A percentile compares a stretch with the other conserved stretches of the same genome.
Conservation (phyloP, 2,329 filamentous ascomycete species). For the Scytalidium sp. region DNA sequence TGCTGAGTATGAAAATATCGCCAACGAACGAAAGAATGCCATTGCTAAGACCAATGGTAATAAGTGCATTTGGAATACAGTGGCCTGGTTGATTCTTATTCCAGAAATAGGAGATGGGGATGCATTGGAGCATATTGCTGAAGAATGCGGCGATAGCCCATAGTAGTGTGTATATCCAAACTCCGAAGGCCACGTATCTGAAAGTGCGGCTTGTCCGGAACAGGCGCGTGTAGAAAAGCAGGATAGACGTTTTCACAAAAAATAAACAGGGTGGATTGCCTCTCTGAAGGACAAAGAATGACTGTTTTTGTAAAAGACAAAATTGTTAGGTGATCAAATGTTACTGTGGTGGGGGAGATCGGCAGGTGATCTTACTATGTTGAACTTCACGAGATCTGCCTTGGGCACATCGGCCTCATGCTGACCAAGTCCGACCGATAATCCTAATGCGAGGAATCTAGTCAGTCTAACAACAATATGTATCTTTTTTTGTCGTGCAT, state of each 20-base stretch:
- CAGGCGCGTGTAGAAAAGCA: slow-evolving; percentile 9
- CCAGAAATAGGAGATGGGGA: neutral
- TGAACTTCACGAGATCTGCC: slow-evolving; percentile 8
- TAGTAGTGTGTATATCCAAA: slow-evolving; percentile 4
- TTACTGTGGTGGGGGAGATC: neutral
- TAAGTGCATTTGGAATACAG: neutral
- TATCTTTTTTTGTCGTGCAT: neutral
- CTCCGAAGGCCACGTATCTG: slow-evolving; percentile 7
- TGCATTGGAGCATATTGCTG: neutral
- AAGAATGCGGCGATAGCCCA: slow-evolving; percentile 1
- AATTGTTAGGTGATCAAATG: neutral
- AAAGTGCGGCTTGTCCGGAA: slow-evolving; percentile 8
- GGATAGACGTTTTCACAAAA: slow-evolving; percentile 12
- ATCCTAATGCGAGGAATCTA: slow-evolving; percentile 1
- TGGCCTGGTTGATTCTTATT: neutral
- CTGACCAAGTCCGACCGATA: slow-evolving; percentile 10
- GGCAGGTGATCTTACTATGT: slow-evolving; percentile 7
- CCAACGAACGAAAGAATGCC: slow-evolving; percentile 12
- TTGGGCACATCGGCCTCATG: slow-evolving; percentile 7
- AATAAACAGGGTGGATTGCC: slow-evolving; percentile 12
- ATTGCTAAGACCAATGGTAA: slow-evolving; percentile 14
- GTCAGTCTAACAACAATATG: neutral
- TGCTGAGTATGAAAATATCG: slow-evolving; percentile 11
- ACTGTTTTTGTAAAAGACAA: slow-evolving; percentile 1
- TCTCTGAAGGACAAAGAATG: slow-evolving; percentile 9